Conservation (phyloP, 139 green algal species). For the Limnomonas spitsbergensis region DNA sequence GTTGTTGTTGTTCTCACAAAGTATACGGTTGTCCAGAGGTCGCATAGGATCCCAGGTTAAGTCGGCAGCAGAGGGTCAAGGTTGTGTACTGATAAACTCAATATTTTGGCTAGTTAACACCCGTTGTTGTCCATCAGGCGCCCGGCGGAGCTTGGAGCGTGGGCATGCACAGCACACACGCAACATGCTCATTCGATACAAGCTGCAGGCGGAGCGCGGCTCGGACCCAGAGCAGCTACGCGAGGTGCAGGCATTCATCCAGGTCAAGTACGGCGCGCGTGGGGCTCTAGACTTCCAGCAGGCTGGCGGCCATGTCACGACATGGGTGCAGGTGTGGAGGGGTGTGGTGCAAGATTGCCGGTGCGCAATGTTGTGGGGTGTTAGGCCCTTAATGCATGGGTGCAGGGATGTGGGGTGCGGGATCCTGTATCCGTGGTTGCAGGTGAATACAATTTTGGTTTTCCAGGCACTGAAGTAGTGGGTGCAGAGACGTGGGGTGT, state of each 20-base stretch:
- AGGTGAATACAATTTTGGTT: not conserved
- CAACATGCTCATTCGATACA: constrained; percentile 55
- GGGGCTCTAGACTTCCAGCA: constrained; percentile 71
- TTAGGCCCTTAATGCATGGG: not conserved
- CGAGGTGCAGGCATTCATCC: constrained; percentile 62
- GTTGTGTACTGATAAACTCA: no score
- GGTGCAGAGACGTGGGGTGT: no score
- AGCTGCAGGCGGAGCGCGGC: constrained; percentile 56
- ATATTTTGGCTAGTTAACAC: no score
- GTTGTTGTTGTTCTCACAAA: no score
- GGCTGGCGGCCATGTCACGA: constrained; percentile 66
- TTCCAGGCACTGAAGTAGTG: not conserved
- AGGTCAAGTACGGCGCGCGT: constrained; percentile 55
- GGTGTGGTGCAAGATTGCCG: no score
- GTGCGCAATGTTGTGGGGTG: not conserved
- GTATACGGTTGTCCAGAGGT: no score
- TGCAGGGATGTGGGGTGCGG: not conserved
- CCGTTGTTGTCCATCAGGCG: constrained; percentile 37
- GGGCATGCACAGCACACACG: constrained; percentile 62
- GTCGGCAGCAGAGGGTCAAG: no score
- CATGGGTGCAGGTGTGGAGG: constrained; percentile 52
- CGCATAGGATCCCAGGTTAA: no score
- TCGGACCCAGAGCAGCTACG: constrained; percentile 56
- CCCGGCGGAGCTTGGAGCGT: constrained; percentile 54
- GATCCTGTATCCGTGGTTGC: not conserved